These are phyloP conservation scores for Penicillium brasilianum DNA, from an alignment of 2,329 filamentous ascomycete species.

Conservation along the genomic window DNA sequence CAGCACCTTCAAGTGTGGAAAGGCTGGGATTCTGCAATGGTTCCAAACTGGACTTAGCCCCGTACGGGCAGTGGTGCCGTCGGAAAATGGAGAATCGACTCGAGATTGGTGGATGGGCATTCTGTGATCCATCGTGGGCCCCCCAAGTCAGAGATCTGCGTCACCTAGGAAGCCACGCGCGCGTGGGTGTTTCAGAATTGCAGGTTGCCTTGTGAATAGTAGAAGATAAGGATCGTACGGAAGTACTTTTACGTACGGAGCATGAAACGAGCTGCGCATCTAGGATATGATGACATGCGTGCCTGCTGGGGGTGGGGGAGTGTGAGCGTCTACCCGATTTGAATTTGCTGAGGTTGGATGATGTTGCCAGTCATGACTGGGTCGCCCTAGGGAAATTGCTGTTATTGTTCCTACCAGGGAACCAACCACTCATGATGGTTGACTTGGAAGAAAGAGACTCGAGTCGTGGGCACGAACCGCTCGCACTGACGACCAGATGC, in stretches of 20 bases:
- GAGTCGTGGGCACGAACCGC: constrained; percentile 10
- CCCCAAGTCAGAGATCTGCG: not conserved
- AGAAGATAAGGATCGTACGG: too few species aligned
- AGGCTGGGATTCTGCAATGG: too few species aligned
- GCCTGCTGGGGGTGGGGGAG: not conserved
- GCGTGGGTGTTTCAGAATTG: constrained; percentile 6
- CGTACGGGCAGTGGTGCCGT: not conserved
- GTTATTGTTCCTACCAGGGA: not conserved
- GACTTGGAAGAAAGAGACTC: not conserved
- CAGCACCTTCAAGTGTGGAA: too few species aligned
- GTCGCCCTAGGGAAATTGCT: not conserved
- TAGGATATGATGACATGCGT: not conserved
- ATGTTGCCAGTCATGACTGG: too few species aligned
- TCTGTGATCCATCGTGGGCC: not conserved
- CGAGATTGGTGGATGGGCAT: not conserved
- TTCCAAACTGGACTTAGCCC: not conserved
- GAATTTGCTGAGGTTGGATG: not conserved
- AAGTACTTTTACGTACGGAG: too few species aligned
- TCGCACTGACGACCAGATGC: constrained; percentile 2
- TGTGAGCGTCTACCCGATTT: not conserved
- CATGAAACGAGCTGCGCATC: not conserved
- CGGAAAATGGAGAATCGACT: not conserved
- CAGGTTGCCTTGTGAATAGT: too few species aligned
- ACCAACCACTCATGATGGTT: not conserved
- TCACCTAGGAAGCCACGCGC: not conserved